phyloP scores from a whole-genome alignment of 768 basidiomycete species.

The Boletellus ananas region DNA sequence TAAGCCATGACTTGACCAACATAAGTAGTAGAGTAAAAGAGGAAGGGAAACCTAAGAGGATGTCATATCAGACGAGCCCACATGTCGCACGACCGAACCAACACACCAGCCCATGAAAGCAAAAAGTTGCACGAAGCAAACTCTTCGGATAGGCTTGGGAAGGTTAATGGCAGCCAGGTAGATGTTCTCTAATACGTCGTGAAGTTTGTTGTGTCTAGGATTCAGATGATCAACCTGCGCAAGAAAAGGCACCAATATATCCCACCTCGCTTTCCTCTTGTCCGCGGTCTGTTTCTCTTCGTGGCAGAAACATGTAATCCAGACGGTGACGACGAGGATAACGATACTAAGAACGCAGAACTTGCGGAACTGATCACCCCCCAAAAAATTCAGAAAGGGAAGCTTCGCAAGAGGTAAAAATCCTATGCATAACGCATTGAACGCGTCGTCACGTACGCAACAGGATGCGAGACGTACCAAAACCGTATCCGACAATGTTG shows the following conservation, averaged over 20 bases:
- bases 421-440: conserved; percentile 40
- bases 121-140: conserved; percentile 91
- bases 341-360: conserved; percentile 85
- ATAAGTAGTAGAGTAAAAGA: conserved; percentile 93
- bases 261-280: conserved; percentile 41
- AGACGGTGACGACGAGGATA: conserved; percentile 76
- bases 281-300: conserved; percentile 69
- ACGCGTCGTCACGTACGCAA: background rate
- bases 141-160: conserved; percentile 79
- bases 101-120: conserved; percentile 95
- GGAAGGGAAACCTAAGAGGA: conserved; percentile 78
- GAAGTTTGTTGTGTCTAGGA: conserved; percentile 45
- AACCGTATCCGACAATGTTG: conserved; percentile 91
- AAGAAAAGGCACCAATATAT: conserved; percentile 3
- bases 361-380: conserved; percentile 93
- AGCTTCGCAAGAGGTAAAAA: conserved; percentile 84
- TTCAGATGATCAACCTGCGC: background rate
- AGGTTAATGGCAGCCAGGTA: conserved; percentile 66
- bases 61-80: conserved; percentile 8
- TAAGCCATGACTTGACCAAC: conserved; percentile 92
- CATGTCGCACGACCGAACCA: background rate
- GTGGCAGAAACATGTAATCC: conserved; percentile 84
- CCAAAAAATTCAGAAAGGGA: conserved; percentile 74
- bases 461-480: conserved; percentile 49
- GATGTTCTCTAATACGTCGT: conserved; percentile 80